Evolutionary conservation across 2,329 filamentous ascomycete genomes (phyloP).

Genomic region (Claviceps pazoutovae): DNA sequence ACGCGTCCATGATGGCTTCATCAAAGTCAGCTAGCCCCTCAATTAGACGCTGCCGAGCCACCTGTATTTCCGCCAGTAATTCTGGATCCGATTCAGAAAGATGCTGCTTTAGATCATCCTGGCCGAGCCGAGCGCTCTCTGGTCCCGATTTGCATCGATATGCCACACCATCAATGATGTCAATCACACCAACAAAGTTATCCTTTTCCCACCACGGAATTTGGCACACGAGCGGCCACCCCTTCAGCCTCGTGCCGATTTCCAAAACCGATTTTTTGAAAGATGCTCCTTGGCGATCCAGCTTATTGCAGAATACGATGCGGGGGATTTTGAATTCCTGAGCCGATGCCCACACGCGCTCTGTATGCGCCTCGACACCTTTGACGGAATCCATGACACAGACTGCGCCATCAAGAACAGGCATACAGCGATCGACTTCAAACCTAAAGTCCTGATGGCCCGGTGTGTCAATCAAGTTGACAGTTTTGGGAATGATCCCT

Average conservation of each 20-base stretch:
- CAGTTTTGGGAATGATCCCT: slow-evolving; percentile 43
- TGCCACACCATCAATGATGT: slow-evolving; percentile 62
- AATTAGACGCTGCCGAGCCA: slow-evolving; percentile 62
- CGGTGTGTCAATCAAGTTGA: slow-evolving; percentile 91
- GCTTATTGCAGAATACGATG: slow-evolving; percentile 64
- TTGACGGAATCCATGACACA: slow-evolving; percentile 87
- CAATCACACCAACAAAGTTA: slow-evolving; percentile 68
- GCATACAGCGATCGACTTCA: slow-evolving; percentile 80
- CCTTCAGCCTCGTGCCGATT: slow-evolving; percentile 62
- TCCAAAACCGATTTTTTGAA: slow-evolving; percentile 81
- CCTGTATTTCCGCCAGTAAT: slow-evolving; percentile 53
- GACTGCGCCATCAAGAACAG: slow-evolving; percentile 79
- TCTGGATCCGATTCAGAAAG: slow-evolving; percentile 32
- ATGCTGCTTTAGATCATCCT: slow-evolving; percentile 21
- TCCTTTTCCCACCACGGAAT: slow-evolving; percentile 89
- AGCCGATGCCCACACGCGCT: slow-evolving; percentile 89
- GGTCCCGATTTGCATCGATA: slow-evolving; percentile 51
- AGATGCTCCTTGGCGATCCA: slow-evolving; percentile 62
- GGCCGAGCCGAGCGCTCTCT: slow-evolving; percentile 22
- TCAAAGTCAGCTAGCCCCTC: slow-evolving; percentile 83
- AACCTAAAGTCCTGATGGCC: slow-evolving; percentile 97
- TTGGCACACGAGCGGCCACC: slow-evolving; percentile 83
- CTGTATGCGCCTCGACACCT: slow-evolving; percentile 91
- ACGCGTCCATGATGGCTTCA: slow-evolving; percentile 71
- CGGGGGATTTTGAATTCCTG: slow-evolving; percentile 74